A percentile compares a stretch with the other conserved stretches of the same genome.
Conservation (phyloP, 371 early-diverging fungal genomes). For the Phascolomyces articulosus region DNA sequence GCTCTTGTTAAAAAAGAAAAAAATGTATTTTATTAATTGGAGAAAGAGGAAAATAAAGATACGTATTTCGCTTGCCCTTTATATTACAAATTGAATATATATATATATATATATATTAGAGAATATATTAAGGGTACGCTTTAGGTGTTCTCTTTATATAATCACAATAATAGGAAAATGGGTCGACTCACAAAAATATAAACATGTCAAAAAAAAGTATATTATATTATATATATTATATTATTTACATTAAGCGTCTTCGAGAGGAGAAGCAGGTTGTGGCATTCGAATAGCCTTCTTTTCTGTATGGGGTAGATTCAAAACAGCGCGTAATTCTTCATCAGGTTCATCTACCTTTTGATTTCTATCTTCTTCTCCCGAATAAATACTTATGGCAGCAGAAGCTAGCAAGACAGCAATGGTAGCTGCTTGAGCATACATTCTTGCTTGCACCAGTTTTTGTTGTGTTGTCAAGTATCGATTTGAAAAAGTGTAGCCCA, state of each 20-base stretch:
- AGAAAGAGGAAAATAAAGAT: too few species aligned
- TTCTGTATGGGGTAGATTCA: conserved; percentile 35
- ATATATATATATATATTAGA: too few species aligned
- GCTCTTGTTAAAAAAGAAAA: too few species aligned
- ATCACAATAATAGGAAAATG: too few species aligned
- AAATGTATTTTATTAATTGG: too few species aligned
- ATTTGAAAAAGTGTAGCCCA: conserved; percentile 68
- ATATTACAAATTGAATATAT: too few species aligned
- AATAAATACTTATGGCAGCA: conserved; percentile 45
- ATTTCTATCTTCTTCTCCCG: conserved; percentile 37
- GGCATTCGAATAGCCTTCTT: conserved; percentile 2
- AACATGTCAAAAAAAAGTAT: not conserved
- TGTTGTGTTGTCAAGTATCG: conserved; percentile 70
- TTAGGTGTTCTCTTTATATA: too few species aligned
- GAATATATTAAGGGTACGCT: too few species aligned
- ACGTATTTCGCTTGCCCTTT: too few species aligned
- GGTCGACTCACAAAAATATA: too few species aligned
- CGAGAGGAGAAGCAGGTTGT: not conserved
- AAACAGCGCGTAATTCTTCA: conserved; percentile 42
- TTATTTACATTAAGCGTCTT: not conserved
- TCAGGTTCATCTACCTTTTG: conserved; percentile 30
- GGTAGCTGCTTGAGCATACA: conserved; percentile 60
- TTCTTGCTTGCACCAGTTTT: conserved; percentile 77
- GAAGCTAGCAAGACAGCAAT: conserved; percentile 49
- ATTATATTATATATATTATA: not conserved